phyloP scores from a whole-genome alignment of 2,329 filamentous ascomycete species.

The Diplodia intermedia region DNA sequence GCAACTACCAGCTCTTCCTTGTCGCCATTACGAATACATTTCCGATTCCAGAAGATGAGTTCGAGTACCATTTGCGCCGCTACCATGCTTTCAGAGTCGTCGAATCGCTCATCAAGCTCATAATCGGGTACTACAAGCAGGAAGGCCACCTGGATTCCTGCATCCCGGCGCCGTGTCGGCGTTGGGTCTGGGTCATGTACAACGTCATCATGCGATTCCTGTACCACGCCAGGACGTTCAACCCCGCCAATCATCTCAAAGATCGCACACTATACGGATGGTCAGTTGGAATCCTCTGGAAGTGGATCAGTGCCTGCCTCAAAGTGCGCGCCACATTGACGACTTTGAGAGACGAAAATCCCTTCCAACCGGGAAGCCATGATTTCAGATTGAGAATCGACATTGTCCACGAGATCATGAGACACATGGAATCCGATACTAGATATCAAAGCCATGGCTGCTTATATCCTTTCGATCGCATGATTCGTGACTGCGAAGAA shows the following conservation, averaged over 20 bases:
- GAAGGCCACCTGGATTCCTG: not conserved
- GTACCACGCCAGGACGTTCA: not conserved
- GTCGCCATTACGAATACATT: not conserved
- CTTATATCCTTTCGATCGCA: no score
- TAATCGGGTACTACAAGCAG: not conserved
- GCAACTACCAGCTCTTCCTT: not conserved
- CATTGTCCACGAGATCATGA: no score
- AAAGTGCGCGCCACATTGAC: not conserved
- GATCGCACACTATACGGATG: not conserved
- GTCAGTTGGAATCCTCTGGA: not conserved
- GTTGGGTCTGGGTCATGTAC: not conserved
- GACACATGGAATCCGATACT: no score
- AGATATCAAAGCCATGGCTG: no score
- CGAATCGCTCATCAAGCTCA: not conserved
- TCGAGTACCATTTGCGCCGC: not conserved
- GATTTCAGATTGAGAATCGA: not conserved
- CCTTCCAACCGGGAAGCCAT: not conserved
- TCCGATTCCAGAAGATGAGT: not conserved
- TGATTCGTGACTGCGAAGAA: not conserved
- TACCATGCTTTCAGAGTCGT: not conserved
- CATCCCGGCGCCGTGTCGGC: not conserved
- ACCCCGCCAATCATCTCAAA: not conserved
- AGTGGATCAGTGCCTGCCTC: not conserved
- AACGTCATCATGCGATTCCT: not conserved
- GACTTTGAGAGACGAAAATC: not conserved